Evolutionary conservation across 2,329 filamentous ascomycete genomes (phyloP).

Genomic region (Trichophyton schoenleinii): DNA sequence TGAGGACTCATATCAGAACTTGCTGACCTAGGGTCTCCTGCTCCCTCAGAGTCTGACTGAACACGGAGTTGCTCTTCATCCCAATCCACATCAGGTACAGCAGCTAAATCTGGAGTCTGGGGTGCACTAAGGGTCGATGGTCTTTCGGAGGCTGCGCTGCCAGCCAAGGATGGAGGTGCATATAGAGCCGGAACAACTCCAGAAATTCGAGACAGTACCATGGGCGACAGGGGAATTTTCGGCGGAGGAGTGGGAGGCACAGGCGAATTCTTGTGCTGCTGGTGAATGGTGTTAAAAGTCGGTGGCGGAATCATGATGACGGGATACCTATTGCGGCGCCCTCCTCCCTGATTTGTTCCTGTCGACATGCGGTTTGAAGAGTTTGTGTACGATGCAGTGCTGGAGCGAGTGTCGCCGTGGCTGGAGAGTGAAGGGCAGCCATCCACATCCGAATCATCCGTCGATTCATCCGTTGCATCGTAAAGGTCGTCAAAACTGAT

Average conservation of each 20-base stretch:
- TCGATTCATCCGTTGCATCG: constrained; percentile 51
- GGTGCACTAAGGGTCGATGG: constrained; percentile 72
- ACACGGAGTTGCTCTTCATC: constrained; percentile 27
- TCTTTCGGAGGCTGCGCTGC: constrained; percentile 78
- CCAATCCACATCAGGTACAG: constrained; percentile 51
- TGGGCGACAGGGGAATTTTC: constrained; percentile 61
- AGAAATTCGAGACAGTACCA: constrained; percentile 58
- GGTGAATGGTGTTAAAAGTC: constrained; percentile 40
- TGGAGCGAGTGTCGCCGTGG: constrained; percentile 32
- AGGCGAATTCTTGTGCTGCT: constrained; percentile 39
- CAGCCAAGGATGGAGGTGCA: constrained; percentile 77
- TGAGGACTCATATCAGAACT: constrained; percentile 19
- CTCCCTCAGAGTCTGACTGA: constrained; percentile 22
- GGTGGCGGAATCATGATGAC: constrained; percentile 47
- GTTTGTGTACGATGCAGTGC: constrained; percentile 20
- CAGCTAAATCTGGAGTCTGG: constrained; percentile 61
- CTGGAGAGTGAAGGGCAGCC: constrained; percentile 38
- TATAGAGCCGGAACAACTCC: constrained; percentile 61
- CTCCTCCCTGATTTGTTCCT: constrained; percentile 27
- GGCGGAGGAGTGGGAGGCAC: constrained; percentile 38
- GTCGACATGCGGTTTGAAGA: constrained; percentile 23
- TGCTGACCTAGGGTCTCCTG: constrained; percentile 17
- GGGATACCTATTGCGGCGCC: constrained; percentile 41
- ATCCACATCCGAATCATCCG: constrained; percentile 54
- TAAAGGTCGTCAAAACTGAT: constrained; percentile 74